A percentile compares a stretch with the other conserved stretches of the same genome.
These are phyloP conservation scores for Candida succiphila DNA, from an alignment of 805 yeast genomes.

Conservation along the genomic window DNA sequence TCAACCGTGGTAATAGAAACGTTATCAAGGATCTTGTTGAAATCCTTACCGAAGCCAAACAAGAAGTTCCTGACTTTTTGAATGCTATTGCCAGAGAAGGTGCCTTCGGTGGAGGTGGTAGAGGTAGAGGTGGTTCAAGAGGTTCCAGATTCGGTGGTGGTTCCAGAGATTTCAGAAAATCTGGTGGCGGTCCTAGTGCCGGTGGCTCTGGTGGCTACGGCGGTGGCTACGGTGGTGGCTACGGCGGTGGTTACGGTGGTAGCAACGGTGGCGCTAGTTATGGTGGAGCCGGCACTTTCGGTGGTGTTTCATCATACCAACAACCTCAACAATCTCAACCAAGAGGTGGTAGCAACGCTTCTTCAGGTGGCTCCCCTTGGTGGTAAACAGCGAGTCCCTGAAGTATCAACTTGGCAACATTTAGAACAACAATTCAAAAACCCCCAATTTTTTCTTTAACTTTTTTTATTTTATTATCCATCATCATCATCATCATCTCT, in stretches of 20 bases:
- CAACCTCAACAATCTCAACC: no score
- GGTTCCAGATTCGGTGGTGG: conserved; percentile 29
- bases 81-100: conserved; percentile 72
- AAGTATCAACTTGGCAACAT: no score
- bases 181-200: conserved; percentile 21
- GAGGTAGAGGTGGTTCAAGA: conserved; percentile 46
- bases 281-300: background rate
- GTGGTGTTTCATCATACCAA: conserved; percentile 6
- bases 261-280: conserved; percentile 15
- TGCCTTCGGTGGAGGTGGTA: conserved; percentile 40
- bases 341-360: conserved; percentile 12
- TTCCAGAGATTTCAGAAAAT: conserved; percentile 43
- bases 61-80: conserved; percentile 91
- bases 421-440: no score
- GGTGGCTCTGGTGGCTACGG: conserved; percentile 23
- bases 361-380: conserved; percentile 21
- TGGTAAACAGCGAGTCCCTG: conserved; percentile 20
- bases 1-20: conserved; percentile 90
- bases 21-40: conserved; percentile 82
- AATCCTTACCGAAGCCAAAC: conserved; percentile 89
- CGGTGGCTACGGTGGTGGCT: conserved; percentile 24
- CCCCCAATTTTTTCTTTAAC: no score
- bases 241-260: conserved; percentile 16
- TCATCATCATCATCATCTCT: no score
- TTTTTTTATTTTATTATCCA: no score